Evolutionary conservation across 108 stramenopile species (phyloP), one percentile per base, ranked within the genome.

Genomic region (Pseudonitzschia multistriata): DNA sequence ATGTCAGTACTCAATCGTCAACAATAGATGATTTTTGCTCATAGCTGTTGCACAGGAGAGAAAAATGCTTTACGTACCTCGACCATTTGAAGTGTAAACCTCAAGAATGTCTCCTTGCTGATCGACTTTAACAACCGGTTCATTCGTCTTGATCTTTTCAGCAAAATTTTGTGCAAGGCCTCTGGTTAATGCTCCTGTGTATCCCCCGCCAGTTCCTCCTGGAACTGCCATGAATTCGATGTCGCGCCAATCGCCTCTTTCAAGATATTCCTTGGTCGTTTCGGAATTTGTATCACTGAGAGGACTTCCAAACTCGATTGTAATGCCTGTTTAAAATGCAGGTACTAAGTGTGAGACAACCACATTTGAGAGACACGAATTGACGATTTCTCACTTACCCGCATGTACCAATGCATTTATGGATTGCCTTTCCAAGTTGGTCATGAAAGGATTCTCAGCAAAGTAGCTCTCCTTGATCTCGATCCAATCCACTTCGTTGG

Each of bases 201-300:
- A 53, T 53, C 52, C 52, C 22, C 52, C 52, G 22, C 52, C 52
- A 22, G n/a, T 25, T 53, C 52, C 52, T 53, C 52, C 52, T n/a
- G 52, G 8, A n/a, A 53, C 52, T 19, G 52, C 19, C 52, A 53
- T 53, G 24, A 53, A n/a, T 25, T 53, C 52, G 24, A 53, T 53
- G 19, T 53, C 22, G 22, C 52, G 52, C 52, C 52, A 53, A 25
- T 53, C 52, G 52, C 52, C 52, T 24, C 52, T 17, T n/a, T 53
- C 19, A 10, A 53, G 19, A 0, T 53, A 53, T 19, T 53, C 52
- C 24, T 53, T 53, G 17, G 52, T 53, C n/a, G 52, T 53, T 53
- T 33, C 59, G 0, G 59, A 61, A 33, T 61, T 35, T 14, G 59
- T 35, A 11, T 61, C 59, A 17, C n/a, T 61, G 6, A 61, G 34